phyloP scores from a whole-genome alignment of 495 filamentous ascomycete species.

The Penicillium malachiteum region DNA sequence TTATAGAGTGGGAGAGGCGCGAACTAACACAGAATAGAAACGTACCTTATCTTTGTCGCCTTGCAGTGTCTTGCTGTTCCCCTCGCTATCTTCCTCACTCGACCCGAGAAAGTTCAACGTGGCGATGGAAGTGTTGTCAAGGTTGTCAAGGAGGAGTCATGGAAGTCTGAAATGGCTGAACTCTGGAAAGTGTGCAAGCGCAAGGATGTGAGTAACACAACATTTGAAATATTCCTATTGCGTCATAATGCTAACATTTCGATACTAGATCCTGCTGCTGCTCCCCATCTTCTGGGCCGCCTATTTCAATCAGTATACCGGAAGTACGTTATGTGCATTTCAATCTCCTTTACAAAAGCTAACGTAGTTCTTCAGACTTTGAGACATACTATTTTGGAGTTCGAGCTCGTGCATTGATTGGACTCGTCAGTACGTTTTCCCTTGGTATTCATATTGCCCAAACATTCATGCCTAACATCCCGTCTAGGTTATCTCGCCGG shows the following conservation, averaged over 20 bases:
- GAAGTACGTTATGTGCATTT: conserved; percentile 19
- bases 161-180: conserved; percentile 31
- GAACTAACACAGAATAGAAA: conserved; percentile 18
- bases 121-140: conserved; percentile 53
- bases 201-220: conserved; percentile 21
- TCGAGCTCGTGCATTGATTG: conserved; percentile 37
- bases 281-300: conserved; percentile 41
- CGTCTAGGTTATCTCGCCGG: conserved; percentile 29
- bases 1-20: background rate
- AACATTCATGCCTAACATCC: background rate
- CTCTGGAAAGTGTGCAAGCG: conserved; percentile 29
- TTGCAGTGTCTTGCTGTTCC: conserved; percentile 56
- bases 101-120: conserved; percentile 54
- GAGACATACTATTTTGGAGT: conserved; percentile 40
- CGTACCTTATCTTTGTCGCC: conserved; percentile 60
- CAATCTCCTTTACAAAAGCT: conserved; percentile 1
- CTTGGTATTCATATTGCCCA: too few relatives aligned
- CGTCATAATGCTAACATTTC: background rate
- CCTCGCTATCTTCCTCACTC: conserved; percentile 53
- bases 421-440: conserved; percentile 29
- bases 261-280: conserved; percentile 26
- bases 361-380: conserved; percentile 23
- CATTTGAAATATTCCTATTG: background rate
- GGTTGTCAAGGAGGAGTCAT: conserved; percentile 43
- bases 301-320: conserved; percentile 39